Percentiles rank a stretch among this genome's conserved stretches.
Conservation (phyloP, 306 rosid species). For the Senna siamea region DNA sequence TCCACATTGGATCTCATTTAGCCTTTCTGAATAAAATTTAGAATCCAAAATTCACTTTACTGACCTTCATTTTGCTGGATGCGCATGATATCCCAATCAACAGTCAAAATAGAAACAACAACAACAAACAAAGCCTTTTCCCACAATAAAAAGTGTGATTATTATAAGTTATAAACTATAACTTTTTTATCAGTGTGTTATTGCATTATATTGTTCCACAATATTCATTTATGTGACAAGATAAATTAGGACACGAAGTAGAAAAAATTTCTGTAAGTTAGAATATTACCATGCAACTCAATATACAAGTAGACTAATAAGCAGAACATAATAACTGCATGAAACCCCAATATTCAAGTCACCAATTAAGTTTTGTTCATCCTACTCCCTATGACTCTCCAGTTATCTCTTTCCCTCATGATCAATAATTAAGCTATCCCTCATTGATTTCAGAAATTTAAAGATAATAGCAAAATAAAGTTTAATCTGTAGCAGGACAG, state of each 20-base stretch:
- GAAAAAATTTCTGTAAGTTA: slow-evolving; percentile 6
- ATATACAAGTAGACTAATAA: neutral
- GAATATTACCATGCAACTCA: slow-evolving; percentile 6
- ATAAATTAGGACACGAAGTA: neutral
- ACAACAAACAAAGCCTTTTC: no score
- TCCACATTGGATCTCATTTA: neutral
- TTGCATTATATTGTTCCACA: slow-evolving; percentile 2
- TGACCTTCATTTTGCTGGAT: slow-evolving; percentile 12
- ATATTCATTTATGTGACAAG: neutral
- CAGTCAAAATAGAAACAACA: no score
- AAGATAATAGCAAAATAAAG: slow-evolving; percentile 1
- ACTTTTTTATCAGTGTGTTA: slow-evolving; percentile 21
- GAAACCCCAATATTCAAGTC: slow-evolving; percentile 18
- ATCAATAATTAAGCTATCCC: slow-evolving; percentile 28
- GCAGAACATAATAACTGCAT: no score
- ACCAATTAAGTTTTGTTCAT: slow-evolving; percentile 16
- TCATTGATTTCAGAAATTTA: neutral
- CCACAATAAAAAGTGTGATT: no score
- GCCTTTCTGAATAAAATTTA: neutral
- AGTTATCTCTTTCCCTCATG: slow-evolving; percentile 16
- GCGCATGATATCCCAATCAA: slow-evolving; percentile 17
- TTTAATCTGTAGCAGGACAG: slow-evolving; percentile 11
- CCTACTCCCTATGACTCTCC: slow-evolving; percentile 8
- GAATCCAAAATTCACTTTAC: slow-evolving; percentile 12
- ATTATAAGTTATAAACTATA: neutral